These are phyloP conservation scores for Termitomyces sp. DNA, from an alignment of 768 basidiomycete genomes.

Conservation along the genomic window DNA sequence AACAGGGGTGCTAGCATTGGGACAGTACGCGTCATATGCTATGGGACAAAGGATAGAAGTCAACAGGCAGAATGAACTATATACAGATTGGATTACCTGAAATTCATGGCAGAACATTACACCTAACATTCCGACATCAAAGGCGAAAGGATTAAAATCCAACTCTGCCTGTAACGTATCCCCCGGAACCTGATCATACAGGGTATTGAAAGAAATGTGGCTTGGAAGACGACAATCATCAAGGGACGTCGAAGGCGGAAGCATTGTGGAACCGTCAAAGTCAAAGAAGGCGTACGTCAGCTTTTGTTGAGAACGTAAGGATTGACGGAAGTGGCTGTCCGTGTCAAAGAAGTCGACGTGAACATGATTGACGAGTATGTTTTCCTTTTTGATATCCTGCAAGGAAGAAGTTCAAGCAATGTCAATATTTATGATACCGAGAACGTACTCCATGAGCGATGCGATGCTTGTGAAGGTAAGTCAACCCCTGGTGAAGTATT, in stretches of 20 bases:
- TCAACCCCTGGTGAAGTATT: constrained; percentile 8
- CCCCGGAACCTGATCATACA: neutral
- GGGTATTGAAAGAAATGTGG: neutral
- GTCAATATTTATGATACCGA: constrained; percentile 5
- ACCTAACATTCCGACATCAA: neutral
- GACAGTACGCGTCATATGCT: too few relatives aligned
- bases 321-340: neutral
- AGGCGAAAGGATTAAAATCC: neutral
- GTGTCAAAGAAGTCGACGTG: neutral
- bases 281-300: neutral
- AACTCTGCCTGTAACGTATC: neutral
- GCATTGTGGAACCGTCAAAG: neutral
- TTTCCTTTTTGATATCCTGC: neutral
- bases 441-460: constrained; percentile 17
- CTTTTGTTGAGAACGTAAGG: neutral
- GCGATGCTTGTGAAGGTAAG: constrained; percentile 15
- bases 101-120: neutral
- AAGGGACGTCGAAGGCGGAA: neutral
- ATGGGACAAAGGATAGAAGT: too few relatives aligned
- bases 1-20: too few relatives aligned
- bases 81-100: neutral
- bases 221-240: neutral
- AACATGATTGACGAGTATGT: neutral
- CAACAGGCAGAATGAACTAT: too few relatives aligned
- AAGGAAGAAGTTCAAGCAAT: neutral